Base-by-base conservation (phyloP, 208 protist species). In the Blastocrithidia nonstop region DNA sequence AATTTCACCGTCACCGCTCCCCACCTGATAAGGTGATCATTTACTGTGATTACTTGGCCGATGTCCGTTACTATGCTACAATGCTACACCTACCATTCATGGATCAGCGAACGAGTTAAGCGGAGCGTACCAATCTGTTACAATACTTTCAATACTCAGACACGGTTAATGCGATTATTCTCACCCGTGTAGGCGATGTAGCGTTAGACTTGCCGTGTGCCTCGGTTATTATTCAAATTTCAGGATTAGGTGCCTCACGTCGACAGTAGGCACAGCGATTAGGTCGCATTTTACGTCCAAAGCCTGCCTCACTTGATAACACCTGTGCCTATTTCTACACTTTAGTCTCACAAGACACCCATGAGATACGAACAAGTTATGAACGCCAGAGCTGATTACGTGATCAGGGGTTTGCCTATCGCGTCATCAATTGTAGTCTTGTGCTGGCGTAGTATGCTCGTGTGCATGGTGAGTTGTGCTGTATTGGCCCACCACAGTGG, bases 141-240 rank as follows among this genome's bases (percentile, higher is more conserved):
- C 69, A 79, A 46, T 84, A 88, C 57, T 94, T 94, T 45, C 74
- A 91, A 47, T 57, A 66, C 62, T 82, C 75, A 15, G 35, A 45
- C 15, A 45, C 68, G 0, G 62, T 93, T 8, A 96, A 98, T 37
- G 93, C 85, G 5, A 85, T 99, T 36, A 97, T 99, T 58, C 85
- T 99, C 28, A 97, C 90, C 0, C 81, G 79, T 16, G 85, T 99
- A 8, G 97, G 96, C 24, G 97, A 99, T 68, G 96, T 90, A 20
- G 91, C 94, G 8, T 85, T 99, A 22, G 96, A 99, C 56, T 61
- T 99, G 24, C 98, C 98, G 19, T 94, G 96, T 25, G 98, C 97
- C 0, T 99, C 95, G 23, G 98, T 99, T n/a, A 86, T 99, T 35
- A 99, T 99, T 50, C 96, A 99, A 52, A 82, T 98, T 37, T 96